These are phyloP conservation scores for Tolypocladium tundrense DNA, from an alignment of 2,329 filamentous ascomycete genomes.

Conservation along the genomic window DNA sequence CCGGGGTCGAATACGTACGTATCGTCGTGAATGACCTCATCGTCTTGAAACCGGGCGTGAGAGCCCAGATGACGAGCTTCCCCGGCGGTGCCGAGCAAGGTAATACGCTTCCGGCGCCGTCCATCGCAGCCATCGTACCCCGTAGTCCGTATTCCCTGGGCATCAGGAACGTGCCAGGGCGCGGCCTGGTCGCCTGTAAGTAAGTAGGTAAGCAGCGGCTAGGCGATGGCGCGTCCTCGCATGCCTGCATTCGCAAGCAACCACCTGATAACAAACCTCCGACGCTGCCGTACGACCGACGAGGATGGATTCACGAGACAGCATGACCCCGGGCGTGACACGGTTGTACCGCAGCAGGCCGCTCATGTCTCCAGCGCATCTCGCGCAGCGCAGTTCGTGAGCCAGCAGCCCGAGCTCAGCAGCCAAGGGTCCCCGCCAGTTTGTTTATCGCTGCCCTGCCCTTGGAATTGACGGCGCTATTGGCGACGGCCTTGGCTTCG, in stretches of 20 bases:
- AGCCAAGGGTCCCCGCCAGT: neutral
- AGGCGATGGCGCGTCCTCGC: neutral
- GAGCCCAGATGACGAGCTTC: neutral
- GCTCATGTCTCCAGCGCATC: neutral
- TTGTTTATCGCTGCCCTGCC: neutral
- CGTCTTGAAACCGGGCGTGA: neutral
- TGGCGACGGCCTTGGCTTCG: neutral
- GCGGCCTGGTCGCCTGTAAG: neutral
- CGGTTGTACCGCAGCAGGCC: neutral
- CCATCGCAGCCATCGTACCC: neutral
- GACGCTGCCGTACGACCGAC: neutral
- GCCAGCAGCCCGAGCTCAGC: neutral
- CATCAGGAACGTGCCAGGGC: neutral
- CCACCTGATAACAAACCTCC: neutral
- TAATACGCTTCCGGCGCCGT: neutral
- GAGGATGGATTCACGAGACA: neutral
- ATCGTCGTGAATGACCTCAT: neutral
- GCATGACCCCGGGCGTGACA: neutral
- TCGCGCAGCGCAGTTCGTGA: neutral
- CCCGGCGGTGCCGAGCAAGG: neutral
- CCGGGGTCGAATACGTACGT: neutral
- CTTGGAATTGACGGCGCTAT: neutral
- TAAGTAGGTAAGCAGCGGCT: neutral
- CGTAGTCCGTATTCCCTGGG: too few relatives aligned
- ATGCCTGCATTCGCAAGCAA: neutral